Evolutionary conservation across 371 early-diverging fungal species (phyloP).

Genomic region (Basidiobolus heterosporus): DNA sequence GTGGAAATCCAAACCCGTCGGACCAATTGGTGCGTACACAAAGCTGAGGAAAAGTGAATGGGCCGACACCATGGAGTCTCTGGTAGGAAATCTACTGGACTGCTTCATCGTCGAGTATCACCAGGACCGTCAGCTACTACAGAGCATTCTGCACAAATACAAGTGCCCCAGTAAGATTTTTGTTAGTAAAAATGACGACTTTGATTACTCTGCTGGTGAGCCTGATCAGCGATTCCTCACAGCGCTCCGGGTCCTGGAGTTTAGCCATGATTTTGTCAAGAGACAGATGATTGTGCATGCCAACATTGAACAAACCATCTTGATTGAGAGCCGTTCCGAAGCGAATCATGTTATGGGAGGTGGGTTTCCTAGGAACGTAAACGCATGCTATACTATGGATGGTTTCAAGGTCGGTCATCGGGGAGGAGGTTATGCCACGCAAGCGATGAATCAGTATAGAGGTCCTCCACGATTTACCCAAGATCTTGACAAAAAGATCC

Average conservation of each 20-base stretch:
- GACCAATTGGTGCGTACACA: constrained; percentile 66
- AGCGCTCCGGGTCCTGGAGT: constrained; percentile 43
- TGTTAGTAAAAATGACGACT: constrained; percentile 37
- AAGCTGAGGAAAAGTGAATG: constrained; percentile 45
- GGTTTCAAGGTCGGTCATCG: constrained; percentile 50
- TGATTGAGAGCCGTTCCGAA: constrained; percentile 47
- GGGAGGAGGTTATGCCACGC: constrained; percentile 23
- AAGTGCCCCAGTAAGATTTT: constrained; percentile 23
- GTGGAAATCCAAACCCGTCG: constrained; percentile 48
- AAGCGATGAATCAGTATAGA: constrained; percentile 19
- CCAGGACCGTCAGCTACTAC: constrained; percentile 37
- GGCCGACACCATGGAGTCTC: constrained; percentile 45
- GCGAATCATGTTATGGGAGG: constrained; percentile 58
- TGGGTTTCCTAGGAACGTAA: constrained; percentile 50
- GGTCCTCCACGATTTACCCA: constrained; percentile 28
- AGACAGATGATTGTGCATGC: constrained; percentile 54
- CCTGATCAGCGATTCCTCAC: constrained; percentile 46
- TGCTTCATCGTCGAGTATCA: constrained; percentile 61
- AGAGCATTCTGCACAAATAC: constrained; percentile 22
- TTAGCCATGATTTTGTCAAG: constrained; percentile 56
- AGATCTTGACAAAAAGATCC: constrained; percentile 22
- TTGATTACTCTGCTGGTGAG: constrained; percentile 55
- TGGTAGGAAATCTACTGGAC: constrained; percentile 44
- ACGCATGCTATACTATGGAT: constrained; percentile 39
- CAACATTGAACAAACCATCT: constrained; percentile 58